Evolutionary conservation across 2,329 filamentous ascomycete genomes (phyloP).

Genomic region (Cyphellophora europaea): DNA sequence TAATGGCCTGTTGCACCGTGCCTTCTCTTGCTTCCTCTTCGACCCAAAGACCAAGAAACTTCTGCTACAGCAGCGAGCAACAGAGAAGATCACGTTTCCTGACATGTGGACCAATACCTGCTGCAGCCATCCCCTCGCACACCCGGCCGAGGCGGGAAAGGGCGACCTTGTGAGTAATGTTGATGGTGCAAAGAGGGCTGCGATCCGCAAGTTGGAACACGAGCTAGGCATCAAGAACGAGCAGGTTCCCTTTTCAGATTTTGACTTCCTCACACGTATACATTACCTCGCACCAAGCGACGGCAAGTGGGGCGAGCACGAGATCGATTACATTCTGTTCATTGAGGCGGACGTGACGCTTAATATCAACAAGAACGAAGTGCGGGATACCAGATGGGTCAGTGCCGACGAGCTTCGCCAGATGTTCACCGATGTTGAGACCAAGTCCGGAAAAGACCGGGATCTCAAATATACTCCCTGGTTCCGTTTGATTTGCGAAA

Average conservation of each 20-base stretch:
- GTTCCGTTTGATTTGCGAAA: conserved; percentile 98
- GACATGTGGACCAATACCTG: conserved; percentile 99
- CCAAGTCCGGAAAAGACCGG: conserved; percentile 63
- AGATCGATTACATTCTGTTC: conserved; percentile 98
- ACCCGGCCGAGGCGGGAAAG: conserved; percentile 82
- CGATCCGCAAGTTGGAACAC: conserved; percentile 86
- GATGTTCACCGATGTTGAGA: conserved; percentile 70
- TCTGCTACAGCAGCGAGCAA: conserved; percentile 87
- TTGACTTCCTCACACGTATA: conserved; percentile 90
- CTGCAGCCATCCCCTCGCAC: conserved; percentile 91
- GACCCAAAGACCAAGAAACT: conserved; percentile 76
- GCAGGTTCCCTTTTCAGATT: conserved; percentile 84
- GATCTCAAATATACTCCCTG: conserved; percentile 86
- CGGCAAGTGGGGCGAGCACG: conserved; percentile 97
- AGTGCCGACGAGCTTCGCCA: conserved; percentile 69
- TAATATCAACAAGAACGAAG: conserved; percentile 79
- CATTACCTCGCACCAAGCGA: conserved; percentile 97
- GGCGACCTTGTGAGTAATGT: conserved; percentile 66
- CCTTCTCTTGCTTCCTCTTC: conserved; percentile 97
- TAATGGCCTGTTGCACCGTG: conserved; percentile 88
- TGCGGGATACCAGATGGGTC: conserved; percentile 75
- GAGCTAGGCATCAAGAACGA: conserved; percentile 84
- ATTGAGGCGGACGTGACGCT: conserved; percentile 90
- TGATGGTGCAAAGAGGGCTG: conserved; percentile 79
- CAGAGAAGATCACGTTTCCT: conserved; percentile 97